phyloP scores from a whole-genome alignment of 2,329 filamentous ascomycete species.

The Colletotrichum sp. region DNA sequence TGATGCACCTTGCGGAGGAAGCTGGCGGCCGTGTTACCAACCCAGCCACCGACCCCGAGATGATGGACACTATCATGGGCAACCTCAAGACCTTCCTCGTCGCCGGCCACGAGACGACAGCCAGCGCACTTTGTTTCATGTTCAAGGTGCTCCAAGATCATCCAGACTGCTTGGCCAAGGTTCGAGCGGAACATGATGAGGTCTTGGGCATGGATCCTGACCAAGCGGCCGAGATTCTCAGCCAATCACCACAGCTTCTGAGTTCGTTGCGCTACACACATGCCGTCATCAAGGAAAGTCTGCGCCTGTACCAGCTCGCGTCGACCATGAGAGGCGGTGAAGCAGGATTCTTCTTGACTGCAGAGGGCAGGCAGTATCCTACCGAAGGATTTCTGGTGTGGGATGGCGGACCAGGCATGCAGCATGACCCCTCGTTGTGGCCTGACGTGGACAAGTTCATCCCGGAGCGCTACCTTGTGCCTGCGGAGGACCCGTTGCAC shows the following conservation, averaged over 20 bases:
- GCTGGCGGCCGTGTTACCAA: background rate
- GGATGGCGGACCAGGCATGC: slow-evolving; percentile 38
- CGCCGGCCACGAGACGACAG: slow-evolving; percentile 41
- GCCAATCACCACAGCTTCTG: slow-evolving; percentile 26
- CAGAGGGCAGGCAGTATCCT: slow-evolving; percentile 44
- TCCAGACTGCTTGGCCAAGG: slow-evolving; percentile 30
- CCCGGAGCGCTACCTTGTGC: slow-evolving; percentile 35
- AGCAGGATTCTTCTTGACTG: slow-evolving; percentile 41
- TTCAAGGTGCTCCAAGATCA: slow-evolving; percentile 33
- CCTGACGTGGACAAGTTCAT: slow-evolving; percentile 36
- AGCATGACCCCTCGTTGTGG: slow-evolving; percentile 37
- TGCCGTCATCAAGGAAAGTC: slow-evolving; percentile 41
- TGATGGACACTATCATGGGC: slow-evolving; percentile 29
- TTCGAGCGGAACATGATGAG: slow-evolving; percentile 40
- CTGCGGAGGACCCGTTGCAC: slow-evolving; percentile 18
- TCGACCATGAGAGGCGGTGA: slow-evolving; percentile 27
- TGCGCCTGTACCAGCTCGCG: slow-evolving; percentile 35
- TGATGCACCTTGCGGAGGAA: background rate
- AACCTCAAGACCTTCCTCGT: slow-evolving; percentile 41
- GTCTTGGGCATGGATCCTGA: slow-evolving; percentile 33
- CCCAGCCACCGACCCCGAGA: background rate
- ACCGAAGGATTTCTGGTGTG: slow-evolving; percentile 49
- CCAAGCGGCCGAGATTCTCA: slow-evolving; percentile 23
- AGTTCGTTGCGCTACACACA: slow-evolving; percentile 39
- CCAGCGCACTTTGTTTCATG: slow-evolving; percentile 37